Evolutionary conservation across 257 asterid genomes (phyloP).

Genomic region (Petrea volubilis): DNA sequence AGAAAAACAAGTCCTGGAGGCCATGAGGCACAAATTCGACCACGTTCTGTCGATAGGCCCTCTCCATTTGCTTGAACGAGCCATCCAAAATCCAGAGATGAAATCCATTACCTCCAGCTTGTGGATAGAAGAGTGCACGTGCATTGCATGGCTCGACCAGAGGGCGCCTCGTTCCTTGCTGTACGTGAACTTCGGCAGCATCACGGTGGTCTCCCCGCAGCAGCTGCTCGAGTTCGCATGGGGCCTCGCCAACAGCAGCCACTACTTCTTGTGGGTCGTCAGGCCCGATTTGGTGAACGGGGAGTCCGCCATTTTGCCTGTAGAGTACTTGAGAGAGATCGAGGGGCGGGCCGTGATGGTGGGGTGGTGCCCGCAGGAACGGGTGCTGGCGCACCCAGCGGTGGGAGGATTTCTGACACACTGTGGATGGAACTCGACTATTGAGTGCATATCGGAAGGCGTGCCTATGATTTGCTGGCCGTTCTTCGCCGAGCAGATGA

Average conservation of each 20-base stretch:
- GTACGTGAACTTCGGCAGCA: constrained; percentile 72
- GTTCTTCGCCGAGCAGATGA: constrained; percentile 70
- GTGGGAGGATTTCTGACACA: constrained; percentile 63
- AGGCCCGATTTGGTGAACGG: constrained; percentile 64
- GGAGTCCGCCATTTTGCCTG: constrained; percentile 39
- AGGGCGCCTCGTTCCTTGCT: constrained; percentile 52
- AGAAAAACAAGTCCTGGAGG: constrained; percentile 46
- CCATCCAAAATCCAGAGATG: neutral
- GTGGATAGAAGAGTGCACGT: constrained; percentile 61
- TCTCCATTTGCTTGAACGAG: constrained; percentile 46
- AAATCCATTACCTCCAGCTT: constrained; percentile 45
- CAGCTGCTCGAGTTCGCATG: constrained; percentile 71
- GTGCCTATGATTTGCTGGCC: constrained; percentile 78
- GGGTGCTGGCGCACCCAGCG: constrained; percentile 47
- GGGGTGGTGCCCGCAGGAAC: constrained; percentile 69
- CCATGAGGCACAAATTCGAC: constrained; percentile 37
- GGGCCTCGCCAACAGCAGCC: constrained; percentile 59
- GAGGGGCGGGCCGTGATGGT: constrained; percentile 51
- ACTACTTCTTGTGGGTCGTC: constrained; percentile 57
- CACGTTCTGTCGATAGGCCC: constrained; percentile 58
- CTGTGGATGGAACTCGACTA: constrained; percentile 69
- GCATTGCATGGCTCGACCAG: constrained; percentile 51
- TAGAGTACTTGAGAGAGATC: constrained; percentile 45
- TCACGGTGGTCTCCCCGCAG: constrained; percentile 41
- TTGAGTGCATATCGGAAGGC: constrained; percentile 56